Base-by-base conservation (phyloP, 2,329 filamentous ascomycete species). In the Aspergillus intermedius region DNA sequence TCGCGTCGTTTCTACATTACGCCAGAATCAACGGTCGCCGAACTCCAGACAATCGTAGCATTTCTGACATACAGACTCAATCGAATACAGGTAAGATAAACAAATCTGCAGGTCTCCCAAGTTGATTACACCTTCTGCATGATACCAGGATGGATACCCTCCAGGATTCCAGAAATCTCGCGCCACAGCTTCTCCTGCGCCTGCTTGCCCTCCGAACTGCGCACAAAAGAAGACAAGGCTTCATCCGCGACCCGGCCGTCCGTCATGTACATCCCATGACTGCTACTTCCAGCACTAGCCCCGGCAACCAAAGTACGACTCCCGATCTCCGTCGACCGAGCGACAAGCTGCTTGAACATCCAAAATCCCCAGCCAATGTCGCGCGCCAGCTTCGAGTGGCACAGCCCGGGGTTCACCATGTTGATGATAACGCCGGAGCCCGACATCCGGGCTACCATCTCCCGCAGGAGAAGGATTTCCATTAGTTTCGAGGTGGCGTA, bases 331-430 rank as follows among this genome's bases (percentile, higher is more conserved):
- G 41, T 43, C n/a, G 41, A 25, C 6, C 41, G 41, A 22, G 41
- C 41, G n/a, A 43, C 10, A n/a, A 43, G 6, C 22, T 19, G 13
- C 15, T 43, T 43, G 5, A 43, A 28, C 13, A 43, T 21, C 41
- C 41, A 43, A 8, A 25, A n/a, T 9, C 41, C 41, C 41, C 41
- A 42, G 22, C 23, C 41, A 22, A 19, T n/a, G 2, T 43, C 41
- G 13, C 41, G 41, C 6, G n/a, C 22, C 13, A 43, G 23, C 15
- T 25, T n/a, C 10, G 41, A 43, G 25, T 43, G 41, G 12, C 77
- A 80, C 21, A 74, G 63, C 1, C 77, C 77, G 0, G 78, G 77
- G 49, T 76, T 77, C 19, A 75, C 58, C 34, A 65, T 64, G 57
- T 78, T 79, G 47, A 80, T 52, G 3, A 68, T 71, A 41, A 79